Conservation (phyloP, 768 basidiomycete genomes). For the Lactarius evosmus region DNA sequence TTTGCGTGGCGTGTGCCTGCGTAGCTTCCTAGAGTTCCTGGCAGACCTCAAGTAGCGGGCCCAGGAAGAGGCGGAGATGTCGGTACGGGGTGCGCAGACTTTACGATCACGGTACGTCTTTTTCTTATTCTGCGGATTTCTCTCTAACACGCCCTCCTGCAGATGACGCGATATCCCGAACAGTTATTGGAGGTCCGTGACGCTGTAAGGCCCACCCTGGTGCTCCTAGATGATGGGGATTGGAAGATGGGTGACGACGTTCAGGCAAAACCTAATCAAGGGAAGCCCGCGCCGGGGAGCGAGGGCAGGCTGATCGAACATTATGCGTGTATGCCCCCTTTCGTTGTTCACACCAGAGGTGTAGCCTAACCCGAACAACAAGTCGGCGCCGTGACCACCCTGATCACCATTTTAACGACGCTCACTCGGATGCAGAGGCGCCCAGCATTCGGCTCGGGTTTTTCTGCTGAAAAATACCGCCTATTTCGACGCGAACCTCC, state of each 20-base stretch:
- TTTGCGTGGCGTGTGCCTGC: no score
- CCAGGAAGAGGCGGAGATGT: no score
- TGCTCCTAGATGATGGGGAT: conserved; percentile 79
- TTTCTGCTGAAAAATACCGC: conserved; percentile 70
- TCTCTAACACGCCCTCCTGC: background rate
- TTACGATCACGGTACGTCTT: conserved; percentile 48
- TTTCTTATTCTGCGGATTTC: background rate
- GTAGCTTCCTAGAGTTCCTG: no score
- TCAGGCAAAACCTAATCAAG: conserved; percentile 44
- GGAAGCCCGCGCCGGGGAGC: conserved; percentile 49
- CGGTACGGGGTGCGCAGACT: conserved; percentile 65
- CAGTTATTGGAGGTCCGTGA: conserved; percentile 65
- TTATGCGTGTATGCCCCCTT: conserved; percentile 56
- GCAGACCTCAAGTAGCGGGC: no score
- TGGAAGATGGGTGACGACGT: conserved; percentile 91
- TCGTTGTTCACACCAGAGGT: background rate
- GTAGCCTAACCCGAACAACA: conserved; percentile 32
- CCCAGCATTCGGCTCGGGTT: conserved; percentile 64
- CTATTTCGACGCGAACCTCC: conserved; percentile 58
- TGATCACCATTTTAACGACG: conserved; percentile 55
- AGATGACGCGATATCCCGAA: conserved; percentile 72
- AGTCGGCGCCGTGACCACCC: conserved; percentile 73
- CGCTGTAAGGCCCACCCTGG: no score
- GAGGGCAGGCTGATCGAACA: conserved; percentile 67
- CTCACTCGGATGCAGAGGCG: conserved; percentile 58